Conservation (phyloP, 2,329 filamentous ascomycete species). For the Elsinoe arachidis region DNA sequence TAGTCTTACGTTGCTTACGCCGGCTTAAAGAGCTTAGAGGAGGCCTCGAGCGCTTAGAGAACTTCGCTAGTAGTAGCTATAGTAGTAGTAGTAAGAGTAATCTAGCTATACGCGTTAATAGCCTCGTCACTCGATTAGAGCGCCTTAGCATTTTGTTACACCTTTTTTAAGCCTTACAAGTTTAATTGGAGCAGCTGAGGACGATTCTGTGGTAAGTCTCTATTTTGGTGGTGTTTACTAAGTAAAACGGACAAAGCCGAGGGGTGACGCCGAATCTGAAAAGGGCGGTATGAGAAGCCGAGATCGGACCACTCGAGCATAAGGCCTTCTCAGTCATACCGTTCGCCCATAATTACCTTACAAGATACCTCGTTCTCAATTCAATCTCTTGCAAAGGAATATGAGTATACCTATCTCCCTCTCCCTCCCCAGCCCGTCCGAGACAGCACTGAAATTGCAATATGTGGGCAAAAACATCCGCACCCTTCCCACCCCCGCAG, state of each 20-base stretch:
- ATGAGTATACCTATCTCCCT: conserved; percentile 17
- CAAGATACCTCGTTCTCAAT: too few relatives aligned
- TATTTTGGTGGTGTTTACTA: too few relatives aligned
- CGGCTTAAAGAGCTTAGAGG: too few relatives aligned
- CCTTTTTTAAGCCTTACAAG: neutral
- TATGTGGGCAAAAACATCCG: conserved; percentile 54
- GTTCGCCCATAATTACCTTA: neutral
- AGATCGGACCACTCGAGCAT: too few relatives aligned
- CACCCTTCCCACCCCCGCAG: conserved; percentile 57
- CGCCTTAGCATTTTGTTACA: neutral
- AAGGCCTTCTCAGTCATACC: neutral
- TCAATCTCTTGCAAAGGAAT: too few relatives aligned
- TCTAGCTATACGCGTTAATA: neutral
- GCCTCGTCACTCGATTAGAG: neutral
- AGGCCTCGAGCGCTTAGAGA: too few relatives aligned
- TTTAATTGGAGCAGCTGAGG: too few relatives aligned
- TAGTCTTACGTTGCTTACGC: too few relatives aligned
- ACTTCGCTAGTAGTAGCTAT: neutral
- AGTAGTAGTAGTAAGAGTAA: neutral
- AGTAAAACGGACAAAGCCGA: too few relatives aligned
- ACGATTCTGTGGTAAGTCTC: too few relatives aligned
- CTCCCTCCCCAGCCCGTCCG: conserved; percentile 26
- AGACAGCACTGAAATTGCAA: conserved; percentile 26
- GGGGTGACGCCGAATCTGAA: too few relatives aligned
- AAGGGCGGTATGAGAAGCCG: too few relatives aligned